Evolutionary conservation across 805 yeast species (phyloP).

Genomic region (Yarrowia yakushimensis): DNA sequence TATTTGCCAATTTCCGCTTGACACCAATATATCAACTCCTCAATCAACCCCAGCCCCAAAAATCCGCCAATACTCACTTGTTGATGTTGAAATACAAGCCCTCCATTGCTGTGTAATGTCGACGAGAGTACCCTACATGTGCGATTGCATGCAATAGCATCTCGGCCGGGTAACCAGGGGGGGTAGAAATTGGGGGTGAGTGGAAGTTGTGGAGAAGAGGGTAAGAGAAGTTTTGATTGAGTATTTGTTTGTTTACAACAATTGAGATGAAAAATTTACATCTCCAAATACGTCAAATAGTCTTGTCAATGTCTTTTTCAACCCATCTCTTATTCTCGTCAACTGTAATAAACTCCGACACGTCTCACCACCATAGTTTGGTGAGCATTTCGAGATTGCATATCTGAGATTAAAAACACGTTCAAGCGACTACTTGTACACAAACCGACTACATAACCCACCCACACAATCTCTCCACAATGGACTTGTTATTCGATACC

Average conservation of each 20-base stretch:
- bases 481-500: constrained; percentile 13
- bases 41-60: not conserved
- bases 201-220: too few relatives aligned
- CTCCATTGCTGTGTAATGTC: constrained; percentile 56
- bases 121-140: constrained; percentile 23
- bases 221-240: too few relatives aligned
- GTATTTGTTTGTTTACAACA: too few relatives aligned
- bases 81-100: constrained; percentile 89
- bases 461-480: not conserved
- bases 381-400: not conserved
- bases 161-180: constrained; percentile 22
- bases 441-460: too few relatives aligned
- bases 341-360: constrained; percentile 8
- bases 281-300: too few relatives aligned
- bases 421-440: too few relatives aligned
- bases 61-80: constrained; percentile 37
- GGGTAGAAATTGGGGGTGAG: not conserved
- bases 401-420: too few relatives aligned
- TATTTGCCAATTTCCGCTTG: not conserved
- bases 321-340: too few relatives aligned
- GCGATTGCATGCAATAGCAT: constrained; percentile 11
- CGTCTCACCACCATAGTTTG: constrained; percentile 14
- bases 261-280: too few relatives aligned
- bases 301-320: too few relatives aligned
- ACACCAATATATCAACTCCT: not conserved